Evolutionary conservation across 345 rosid genomes (phyloP).

Genomic region (Hibiscus trionum): DNA sequence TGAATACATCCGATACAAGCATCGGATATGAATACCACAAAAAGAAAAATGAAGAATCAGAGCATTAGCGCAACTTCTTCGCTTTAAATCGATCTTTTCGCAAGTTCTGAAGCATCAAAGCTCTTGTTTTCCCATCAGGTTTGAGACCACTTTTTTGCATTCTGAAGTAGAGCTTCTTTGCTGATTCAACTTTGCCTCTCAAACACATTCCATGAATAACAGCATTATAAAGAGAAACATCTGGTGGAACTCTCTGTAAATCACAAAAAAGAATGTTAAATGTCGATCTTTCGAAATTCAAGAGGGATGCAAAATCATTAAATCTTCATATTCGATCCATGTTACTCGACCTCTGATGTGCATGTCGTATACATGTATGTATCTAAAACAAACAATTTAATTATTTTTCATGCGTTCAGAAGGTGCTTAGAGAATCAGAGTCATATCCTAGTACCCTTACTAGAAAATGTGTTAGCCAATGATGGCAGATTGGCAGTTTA

Average conservation of each 20-base stretch:
- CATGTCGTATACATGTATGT: too few relatives aligned
- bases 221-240: slow-evolving; percentile 55
- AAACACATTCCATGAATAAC: slow-evolving; percentile 73
- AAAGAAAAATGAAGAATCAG: background rate
- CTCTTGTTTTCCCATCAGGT: slow-evolving; percentile 69
- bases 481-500: background rate
- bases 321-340: background rate
- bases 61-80: too few relatives aligned
- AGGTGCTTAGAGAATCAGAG: too few relatives aligned
- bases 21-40: background rate
- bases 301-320: background rate
- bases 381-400: too few relatives aligned
- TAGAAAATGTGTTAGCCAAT: background rate
- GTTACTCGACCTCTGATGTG: background rate
- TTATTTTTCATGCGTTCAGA: too few relatives aligned
- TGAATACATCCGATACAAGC: background rate
- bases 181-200: slow-evolving; percentile 48
- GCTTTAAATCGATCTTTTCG: slow-evolving; percentile 12
- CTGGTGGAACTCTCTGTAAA: slow-evolving; percentile 42
- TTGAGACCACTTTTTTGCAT: slow-evolving; percentile 50
- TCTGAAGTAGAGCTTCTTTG: slow-evolving; percentile 48
- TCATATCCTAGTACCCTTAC: background rate
- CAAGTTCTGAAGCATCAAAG: slow-evolving; percentile 66
- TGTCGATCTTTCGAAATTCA: background rate
- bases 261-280: slow-evolving; percentile 11